Percentiles rank a stretch among this genome's conserved stretches.
These are phyloP conservation scores for Solanum sitiens DNA, from an alignment of 257 asterid genomes.

Conservation along the genomic window DNA sequence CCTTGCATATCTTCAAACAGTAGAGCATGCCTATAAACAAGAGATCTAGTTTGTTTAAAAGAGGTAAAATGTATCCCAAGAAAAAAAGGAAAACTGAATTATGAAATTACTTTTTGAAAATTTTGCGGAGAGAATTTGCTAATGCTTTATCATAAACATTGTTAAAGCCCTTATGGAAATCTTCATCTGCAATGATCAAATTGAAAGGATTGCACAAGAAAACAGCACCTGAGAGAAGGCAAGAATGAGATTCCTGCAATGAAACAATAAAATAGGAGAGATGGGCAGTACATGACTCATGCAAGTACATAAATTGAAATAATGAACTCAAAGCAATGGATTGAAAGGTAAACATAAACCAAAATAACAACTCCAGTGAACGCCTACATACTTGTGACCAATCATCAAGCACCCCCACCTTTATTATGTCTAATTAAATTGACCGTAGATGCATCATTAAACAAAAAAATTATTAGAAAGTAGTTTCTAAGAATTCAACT, in stretches of 20 bases:
- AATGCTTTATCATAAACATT: slow-evolving; percentile 84
- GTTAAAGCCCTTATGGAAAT: slow-evolving; percentile 91
- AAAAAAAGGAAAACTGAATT: slow-evolving; percentile 3
- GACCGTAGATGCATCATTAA: not conserved
- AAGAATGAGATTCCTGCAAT: slow-evolving; percentile 69
- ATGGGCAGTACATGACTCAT: not conserved
- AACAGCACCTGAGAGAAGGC: slow-evolving; percentile 90
- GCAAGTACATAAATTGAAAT: not conserved
- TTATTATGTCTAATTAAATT: not conserved
- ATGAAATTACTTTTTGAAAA: slow-evolving; percentile 51
- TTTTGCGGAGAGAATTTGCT: slow-evolving; percentile 67
- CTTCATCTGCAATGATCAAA: slow-evolving; percentile 89
- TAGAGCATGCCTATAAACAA: slow-evolving; percentile 66
- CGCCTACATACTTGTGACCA: not conserved
- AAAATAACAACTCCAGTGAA: not conserved
- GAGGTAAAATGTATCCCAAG: not conserved
- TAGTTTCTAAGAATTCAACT: not conserved
- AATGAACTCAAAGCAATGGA: not conserved
- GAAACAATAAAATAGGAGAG: not conserved
- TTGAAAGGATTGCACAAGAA: slow-evolving; percentile 96
- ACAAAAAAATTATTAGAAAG: not conserved
- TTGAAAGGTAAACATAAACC: not conserved
- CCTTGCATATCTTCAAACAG: slow-evolving; percentile 84
- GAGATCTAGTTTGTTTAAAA: not conserved
- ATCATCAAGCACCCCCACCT: not conserved